Conservation (phyloP, 169 alveolate species). For the Cryptosporidium bovis region DNA sequence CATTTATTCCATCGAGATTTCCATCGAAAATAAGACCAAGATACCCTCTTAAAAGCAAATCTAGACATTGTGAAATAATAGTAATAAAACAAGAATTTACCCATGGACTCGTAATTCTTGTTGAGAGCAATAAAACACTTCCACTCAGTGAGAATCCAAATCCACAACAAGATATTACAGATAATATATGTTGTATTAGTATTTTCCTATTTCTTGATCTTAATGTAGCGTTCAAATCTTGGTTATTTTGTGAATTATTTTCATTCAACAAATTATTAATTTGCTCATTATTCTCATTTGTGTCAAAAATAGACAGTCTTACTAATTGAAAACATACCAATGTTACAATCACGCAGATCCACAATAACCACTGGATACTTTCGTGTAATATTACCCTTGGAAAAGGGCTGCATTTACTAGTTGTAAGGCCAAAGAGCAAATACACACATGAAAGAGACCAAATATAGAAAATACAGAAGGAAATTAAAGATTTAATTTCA, state of each 20-base stretch:
- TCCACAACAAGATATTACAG: slow-evolving; percentile 67
- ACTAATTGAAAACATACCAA: slow-evolving; percentile 13
- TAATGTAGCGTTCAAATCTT: background rate
- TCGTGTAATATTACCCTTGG: slow-evolving; percentile 68
- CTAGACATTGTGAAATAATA: slow-evolving; percentile 52
- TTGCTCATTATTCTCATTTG: background rate
- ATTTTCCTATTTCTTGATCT: slow-evolving; percentile 24
- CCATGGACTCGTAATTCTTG: slow-evolving; percentile 74
- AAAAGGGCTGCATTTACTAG: slow-evolving; percentile 40
- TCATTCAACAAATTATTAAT: background rate
- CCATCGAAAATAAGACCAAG: slow-evolving; percentile 36
- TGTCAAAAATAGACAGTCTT: slow-evolving; percentile 23
- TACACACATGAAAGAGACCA: slow-evolving; percentile 73
- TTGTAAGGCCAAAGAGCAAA: slow-evolving; percentile 51
- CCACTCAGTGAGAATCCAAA: slow-evolving; percentile 71
- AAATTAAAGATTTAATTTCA: slow-evolving; percentile 43
- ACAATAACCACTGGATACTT: slow-evolving; percentile 49
- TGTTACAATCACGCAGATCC: slow-evolving; percentile 44
- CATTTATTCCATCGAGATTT: background rate
- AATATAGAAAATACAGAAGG: slow-evolving; percentile 61
- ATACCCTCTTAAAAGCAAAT: slow-evolving; percentile 58
- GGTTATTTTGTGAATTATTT: slow-evolving; percentile 15
- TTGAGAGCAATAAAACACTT: slow-evolving; percentile 52
- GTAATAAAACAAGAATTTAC: slow-evolving; percentile 62
- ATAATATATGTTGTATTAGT: slow-evolving; percentile 33